These are phyloP conservation scores for Hortaea werneckii DNA, from an alignment of 2,329 filamentous ascomycete genomes.

Conservation along the genomic window DNA sequence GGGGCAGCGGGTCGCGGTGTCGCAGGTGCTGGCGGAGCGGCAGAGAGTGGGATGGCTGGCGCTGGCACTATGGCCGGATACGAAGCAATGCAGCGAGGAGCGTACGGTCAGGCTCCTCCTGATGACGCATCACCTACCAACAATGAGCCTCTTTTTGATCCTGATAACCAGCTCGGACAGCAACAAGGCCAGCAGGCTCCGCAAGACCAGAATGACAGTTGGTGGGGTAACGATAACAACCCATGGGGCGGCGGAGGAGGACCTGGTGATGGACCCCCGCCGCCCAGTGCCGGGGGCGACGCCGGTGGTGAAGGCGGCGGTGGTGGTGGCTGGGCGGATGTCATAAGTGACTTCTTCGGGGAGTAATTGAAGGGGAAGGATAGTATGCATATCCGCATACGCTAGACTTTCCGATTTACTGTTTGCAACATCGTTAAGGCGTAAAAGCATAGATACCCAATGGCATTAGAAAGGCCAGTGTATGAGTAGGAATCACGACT, in stretches of 20 bases:
- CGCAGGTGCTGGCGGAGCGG: conserved; percentile 24
- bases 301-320: conserved; percentile 21
- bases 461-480: too few species aligned
- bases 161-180: conserved; percentile 2
- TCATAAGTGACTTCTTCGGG: conserved; percentile 15
- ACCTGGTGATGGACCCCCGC: conserved; percentile 24
- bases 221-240: conserved; percentile 14
- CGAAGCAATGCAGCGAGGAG: conserved; percentile 50
- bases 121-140: conserved; percentile 25
- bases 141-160: conserved; percentile 18
- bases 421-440: too few species aligned
- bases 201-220: conserved; percentile 3
- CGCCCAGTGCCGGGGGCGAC: conserved; percentile 19
- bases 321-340: conserved; percentile 18
- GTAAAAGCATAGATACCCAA: too few species aligned
- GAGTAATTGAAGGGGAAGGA: not conserved
- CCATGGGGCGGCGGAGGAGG: conserved; percentile 23
- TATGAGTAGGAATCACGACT: too few species aligned
- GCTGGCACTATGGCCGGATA: conserved; percentile 53
- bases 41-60: conserved; percentile 32
- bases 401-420: too few species aligned
- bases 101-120: conserved; percentile 21
- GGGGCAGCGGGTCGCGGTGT: conserved; percentile 16
- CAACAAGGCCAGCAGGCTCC: not conserved
- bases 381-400: too few species aligned